Conservation (phyloP, 2,329 filamentous ascomycete species). For the Colletotrichum destructivum region DNA sequence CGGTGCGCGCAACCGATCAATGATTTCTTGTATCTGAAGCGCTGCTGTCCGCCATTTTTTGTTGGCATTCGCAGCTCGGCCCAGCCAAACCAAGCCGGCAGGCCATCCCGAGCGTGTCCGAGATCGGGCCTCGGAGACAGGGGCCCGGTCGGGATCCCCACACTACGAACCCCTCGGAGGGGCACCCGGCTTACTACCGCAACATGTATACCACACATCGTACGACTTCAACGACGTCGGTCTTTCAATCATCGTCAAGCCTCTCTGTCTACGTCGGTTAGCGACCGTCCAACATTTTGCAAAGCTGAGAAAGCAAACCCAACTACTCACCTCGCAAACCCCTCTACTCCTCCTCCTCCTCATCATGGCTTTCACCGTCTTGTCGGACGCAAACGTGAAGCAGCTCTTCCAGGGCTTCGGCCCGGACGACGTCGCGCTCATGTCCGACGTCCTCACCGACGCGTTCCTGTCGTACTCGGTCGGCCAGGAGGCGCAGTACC, state of each 20-base stretch:
- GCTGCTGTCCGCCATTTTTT: background rate
- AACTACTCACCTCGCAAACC: too few relatives aligned
- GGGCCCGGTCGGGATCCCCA: conserved; percentile 34
- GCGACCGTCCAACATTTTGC: background rate
- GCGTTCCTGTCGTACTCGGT: conserved; percentile 77
- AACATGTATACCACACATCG: background rate
- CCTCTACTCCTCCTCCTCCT: background rate
- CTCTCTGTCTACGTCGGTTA: too few relatives aligned
- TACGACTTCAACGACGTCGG: background rate
- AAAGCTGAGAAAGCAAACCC: background rate
- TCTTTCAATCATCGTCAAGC: background rate
- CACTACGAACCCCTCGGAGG: conserved; percentile 14
- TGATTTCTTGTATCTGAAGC: background rate
- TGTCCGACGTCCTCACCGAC: conserved; percentile 71
- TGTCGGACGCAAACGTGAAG: conserved; percentile 71
- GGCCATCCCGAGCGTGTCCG: conserved; percentile 33
- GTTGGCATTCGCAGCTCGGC: background rate
- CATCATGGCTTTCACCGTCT: conserved; percentile 71
- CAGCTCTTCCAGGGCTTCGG: conserved; percentile 68
- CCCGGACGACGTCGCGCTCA: conserved; percentile 66
- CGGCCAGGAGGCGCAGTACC: conserved; percentile 71
- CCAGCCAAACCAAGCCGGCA: conserved; percentile 12
- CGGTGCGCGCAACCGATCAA: background rate
- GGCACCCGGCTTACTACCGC: conserved; percentile 19
- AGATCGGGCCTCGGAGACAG: conserved; percentile 36